Conservation (phyloP, 2,329 filamentous ascomycete species). For the Dendrostoma leiphaemia region DNA sequence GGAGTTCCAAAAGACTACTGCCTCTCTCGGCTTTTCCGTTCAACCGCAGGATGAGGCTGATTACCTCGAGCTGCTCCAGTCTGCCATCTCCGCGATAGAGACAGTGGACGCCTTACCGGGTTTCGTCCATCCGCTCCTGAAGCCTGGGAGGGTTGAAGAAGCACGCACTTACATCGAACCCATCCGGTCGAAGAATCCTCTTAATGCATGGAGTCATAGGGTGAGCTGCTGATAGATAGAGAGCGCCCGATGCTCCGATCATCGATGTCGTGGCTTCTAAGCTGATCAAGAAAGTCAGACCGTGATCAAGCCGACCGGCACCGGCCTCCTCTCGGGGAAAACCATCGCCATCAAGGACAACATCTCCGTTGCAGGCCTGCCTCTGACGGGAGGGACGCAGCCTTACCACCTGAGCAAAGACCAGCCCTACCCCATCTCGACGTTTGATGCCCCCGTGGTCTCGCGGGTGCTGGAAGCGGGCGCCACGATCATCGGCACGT, state of each 20-base stretch:
- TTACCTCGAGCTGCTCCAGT: conserved; percentile 11
- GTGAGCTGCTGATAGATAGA: too few relatives aligned
- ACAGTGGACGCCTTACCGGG: conserved; percentile 12
- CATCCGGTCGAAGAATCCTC: conserved; percentile 3
- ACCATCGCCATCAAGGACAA: conserved; percentile 23
- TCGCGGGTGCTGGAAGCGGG: conserved; percentile 19
- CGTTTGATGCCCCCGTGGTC: conserved; percentile 20
- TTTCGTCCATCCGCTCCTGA: conserved; percentile 6
- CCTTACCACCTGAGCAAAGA: conserved; percentile 16
- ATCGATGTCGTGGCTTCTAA: too few relatives aligned
- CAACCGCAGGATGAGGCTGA: conserved; percentile 12
- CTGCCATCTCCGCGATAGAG: conserved; percentile 8
- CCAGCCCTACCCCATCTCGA: conserved; percentile 16
- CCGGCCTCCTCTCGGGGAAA: conserved; percentile 15
- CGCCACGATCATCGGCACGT: conserved; percentile 18
- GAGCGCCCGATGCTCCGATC: too few relatives aligned
- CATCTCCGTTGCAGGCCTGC: conserved; percentile 21
- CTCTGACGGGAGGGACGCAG: conserved; percentile 20
- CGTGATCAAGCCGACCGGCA: conserved; percentile 3
- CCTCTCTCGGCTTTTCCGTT: conserved; percentile 10
- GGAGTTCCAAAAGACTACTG: background rate
- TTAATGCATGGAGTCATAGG: conserved; percentile 16
- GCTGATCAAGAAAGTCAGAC: conserved; percentile 2
- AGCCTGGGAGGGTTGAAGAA: background rate
- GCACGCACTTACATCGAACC: conserved; percentile 8